Conservation (phyloP, 2,329 filamentous ascomycete genomes). For the Fusarium sp. region DNA sequence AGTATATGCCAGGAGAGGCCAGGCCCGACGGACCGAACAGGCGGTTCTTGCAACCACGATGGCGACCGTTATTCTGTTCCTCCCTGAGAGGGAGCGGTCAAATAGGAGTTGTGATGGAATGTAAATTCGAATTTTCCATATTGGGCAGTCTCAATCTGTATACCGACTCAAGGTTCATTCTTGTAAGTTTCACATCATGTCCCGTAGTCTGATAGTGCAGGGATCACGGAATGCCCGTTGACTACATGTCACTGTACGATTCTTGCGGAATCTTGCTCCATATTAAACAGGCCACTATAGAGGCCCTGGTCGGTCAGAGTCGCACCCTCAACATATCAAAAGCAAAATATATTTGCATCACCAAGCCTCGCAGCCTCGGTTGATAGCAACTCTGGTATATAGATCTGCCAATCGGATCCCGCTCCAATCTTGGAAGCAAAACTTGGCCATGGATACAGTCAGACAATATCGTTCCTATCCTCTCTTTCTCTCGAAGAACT, state of each 20-base stretch:
- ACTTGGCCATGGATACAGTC: neutral
- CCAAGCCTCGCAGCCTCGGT: neutral
- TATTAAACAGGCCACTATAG: neutral
- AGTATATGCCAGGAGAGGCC: neutral
- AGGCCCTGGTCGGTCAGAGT: neutral
- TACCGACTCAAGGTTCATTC: neutral
- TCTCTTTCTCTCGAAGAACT: neutral
- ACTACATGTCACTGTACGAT: neutral
- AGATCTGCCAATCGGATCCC: neutral
- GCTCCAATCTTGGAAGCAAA: neutral
- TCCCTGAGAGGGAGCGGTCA: neutral
- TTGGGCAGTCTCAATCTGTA: neutral
- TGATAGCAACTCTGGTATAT: neutral
- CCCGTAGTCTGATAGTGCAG: neutral
- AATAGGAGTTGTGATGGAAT: neutral
- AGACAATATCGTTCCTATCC: neutral
- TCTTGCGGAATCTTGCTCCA: neutral
- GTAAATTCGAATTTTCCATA: neutral
- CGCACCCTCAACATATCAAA: neutral
- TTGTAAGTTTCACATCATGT: neutral
- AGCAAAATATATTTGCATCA: neutral
- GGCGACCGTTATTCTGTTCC: neutral
- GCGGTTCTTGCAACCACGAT: neutral
- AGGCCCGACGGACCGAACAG: neutral
- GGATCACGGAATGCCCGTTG: neutral